Base-by-base conservation (phyloP, 2,329 filamentous ascomycete species). In the Neopestalotiopsis clavispora region DNA sequence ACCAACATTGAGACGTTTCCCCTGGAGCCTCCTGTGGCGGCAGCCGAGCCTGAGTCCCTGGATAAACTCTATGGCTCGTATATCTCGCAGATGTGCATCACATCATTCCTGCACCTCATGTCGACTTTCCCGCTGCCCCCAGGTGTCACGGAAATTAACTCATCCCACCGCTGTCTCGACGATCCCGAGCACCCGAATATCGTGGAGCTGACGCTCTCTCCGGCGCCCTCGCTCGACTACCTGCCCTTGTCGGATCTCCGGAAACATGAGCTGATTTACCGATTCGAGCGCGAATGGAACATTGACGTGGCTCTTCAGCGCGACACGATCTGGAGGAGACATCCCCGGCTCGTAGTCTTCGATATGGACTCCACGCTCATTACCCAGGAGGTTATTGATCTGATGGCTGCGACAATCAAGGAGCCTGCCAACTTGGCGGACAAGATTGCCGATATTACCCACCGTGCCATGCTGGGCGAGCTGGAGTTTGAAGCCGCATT, bases 281-380 rank as follows among this genome's bases (percentile, higher is more conserved):
- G 90, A 20, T 97, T 97, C 76, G 94, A 97, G 86, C 88, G 90
- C 71, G 92, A 95, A 79, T 97, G 94, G 93, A 95, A 94, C 76
- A 91, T 96, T 56, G 93, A 97, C 80, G 91, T 95, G 14, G 89
- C 93, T 23, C 85, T 97, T 71, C 93, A 97, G 80, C 81, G 81
- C 56, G 93, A 95, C 77, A 88, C 84, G 38, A 85, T 95, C 40
- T 94, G 91, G 84, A 86, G 94, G 69, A 88, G 91, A 34, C 89
- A 97, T 80, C 95, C 95, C 73, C 89, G 95, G 9, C 85, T 98
- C 12, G 94, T 95, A 3, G 94, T 98, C 40, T 99, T 99, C 77
- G 96, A 99, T 80, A 99, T 99, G 96, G 96, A 99, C 83, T 96
- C 92, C 80, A 99, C 96, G 0, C 87, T 99, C 70, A 98, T 99